Base-by-base conservation (phyloP, 73 alveolate species). In the Paramecium pentaurelia region DNA sequence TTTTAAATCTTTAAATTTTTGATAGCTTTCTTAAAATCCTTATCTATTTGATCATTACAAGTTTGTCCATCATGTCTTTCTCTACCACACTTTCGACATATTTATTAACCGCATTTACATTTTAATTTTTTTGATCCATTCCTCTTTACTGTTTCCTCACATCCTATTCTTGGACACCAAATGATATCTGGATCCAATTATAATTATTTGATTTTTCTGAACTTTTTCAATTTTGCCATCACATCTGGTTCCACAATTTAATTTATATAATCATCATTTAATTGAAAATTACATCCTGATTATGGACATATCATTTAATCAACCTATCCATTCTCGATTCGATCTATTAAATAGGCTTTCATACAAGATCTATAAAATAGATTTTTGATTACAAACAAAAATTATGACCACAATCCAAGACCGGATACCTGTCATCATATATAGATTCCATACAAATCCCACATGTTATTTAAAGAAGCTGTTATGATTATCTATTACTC, bases 1-100 rank as follows among this genome's bases (percentile, higher is more conserved):
- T 87, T 92, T 92, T 97, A 92, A 36, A 97, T 92, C 16, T 88
- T 92, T 60, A 92, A 92, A 2, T 93, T 93, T 59, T 97, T 92
- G 1, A 90, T 96, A 97, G 97, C 92, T 12, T 64, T 36, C 36
- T 92, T 90, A 60, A 92, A 94, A 60, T 88, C 93, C 16, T 92
- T 70, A 42, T 97, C 99, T 1, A 93, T 60, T 11, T 47, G 54
- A 20, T 77, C 42, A 8, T 92, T 92, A 40, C 98, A 95, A 0
- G 93, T 44, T 22, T 49, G 4, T n/a, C 73, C 87, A 4, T 77
- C 59, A 80, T 95, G 98, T 70, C 85, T 95, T 37, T 71, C 86
- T 28, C 92, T 88, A 4, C 96, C 95, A 54, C 30, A 54, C 32
- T 54, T 54, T 18, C 70, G 30, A 54, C 70, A 54, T 18, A 54